These are phyloP conservation scores for Curvularia spicifera DNA, from an alignment of 2,329 filamentous ascomycete species.

Conservation along the genomic window DNA sequence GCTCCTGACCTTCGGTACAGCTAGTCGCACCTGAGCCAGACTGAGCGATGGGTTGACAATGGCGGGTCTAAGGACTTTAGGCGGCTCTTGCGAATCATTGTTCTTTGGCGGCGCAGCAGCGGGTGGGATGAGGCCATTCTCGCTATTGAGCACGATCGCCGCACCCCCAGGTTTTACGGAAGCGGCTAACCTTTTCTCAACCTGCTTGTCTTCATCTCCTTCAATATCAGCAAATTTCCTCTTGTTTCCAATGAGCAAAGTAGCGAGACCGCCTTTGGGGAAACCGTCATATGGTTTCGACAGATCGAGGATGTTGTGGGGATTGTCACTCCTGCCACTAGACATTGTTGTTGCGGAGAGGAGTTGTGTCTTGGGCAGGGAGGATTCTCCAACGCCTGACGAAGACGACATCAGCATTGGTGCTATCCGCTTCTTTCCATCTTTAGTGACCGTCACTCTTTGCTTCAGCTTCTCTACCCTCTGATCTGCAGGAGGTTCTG, in stretches of 20 bases:
- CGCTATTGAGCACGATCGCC: slow-evolving; percentile 76
- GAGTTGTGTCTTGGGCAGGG: slow-evolving; percentile 84
- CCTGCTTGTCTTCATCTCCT: slow-evolving; percentile 72
- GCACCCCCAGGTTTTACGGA: slow-evolving; percentile 71
- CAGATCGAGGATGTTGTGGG: slow-evolving; percentile 84
- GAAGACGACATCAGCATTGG: slow-evolving; percentile 86
- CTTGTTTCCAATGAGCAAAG: slow-evolving; percentile 91
- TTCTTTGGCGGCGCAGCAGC: slow-evolving; percentile 57
- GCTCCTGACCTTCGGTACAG: slow-evolving; percentile 83
- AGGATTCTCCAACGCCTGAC: slow-evolving; percentile 84
- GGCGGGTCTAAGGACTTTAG: slow-evolving; percentile 86
- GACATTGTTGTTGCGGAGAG: slow-evolving; percentile 74
- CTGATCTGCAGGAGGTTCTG: slow-evolving; percentile 55
- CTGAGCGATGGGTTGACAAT: slow-evolving; percentile 82
- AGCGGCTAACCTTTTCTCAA: slow-evolving; percentile 65
- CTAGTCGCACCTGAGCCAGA: slow-evolving; percentile 82
- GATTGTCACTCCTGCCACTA: slow-evolving; percentile 70
- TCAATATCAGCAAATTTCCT: slow-evolving; percentile 78
- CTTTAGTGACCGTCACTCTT: slow-evolving; percentile 91
- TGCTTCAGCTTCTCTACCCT: slow-evolving; percentile 79
- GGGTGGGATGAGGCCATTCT: slow-evolving; percentile 79
- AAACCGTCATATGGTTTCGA: slow-evolving; percentile 93
- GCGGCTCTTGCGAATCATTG: slow-evolving; percentile 58
- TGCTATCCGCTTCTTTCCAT: slow-evolving; percentile 94
- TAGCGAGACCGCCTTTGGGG: slow-evolving; percentile 84